phyloP scores from a whole-genome alignment of 2,329 filamentous ascomycete species.

The Westerdykella sp. region DNA sequence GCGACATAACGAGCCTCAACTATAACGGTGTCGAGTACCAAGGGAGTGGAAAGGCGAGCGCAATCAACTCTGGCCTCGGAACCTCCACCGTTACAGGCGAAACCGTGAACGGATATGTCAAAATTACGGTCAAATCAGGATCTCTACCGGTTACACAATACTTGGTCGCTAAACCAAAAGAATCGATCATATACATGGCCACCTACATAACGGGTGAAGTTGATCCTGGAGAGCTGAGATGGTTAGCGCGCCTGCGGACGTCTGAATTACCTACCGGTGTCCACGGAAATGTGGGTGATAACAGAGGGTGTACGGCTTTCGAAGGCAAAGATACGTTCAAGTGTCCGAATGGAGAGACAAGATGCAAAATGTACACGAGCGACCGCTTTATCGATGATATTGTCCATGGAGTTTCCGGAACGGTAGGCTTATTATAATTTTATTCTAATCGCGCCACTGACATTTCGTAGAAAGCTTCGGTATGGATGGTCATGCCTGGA shows the following conservation, averaged over 20 bases:
- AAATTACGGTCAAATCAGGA: constrained; percentile 17
- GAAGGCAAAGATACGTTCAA: constrained; percentile 22
- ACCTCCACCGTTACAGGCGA: constrained; percentile 19
- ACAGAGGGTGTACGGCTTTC: constrained; percentile 14
- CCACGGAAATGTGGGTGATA: constrained; percentile 17
- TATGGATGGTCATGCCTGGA: constrained; percentile 22
- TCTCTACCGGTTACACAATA: constrained; percentile 17
- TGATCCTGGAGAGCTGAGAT: constrained; percentile 19
- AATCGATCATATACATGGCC: constrained; percentile 18
- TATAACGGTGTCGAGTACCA: constrained; percentile 20
- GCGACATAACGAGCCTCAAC: constrained; percentile 17
- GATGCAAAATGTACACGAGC: constrained; percentile 20
- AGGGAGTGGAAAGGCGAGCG: constrained; percentile 14
- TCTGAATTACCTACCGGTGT: constrained; percentile 16
- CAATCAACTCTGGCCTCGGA: constrained; percentile 19
- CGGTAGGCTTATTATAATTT: constrained; percentile 5
- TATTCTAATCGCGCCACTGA: neutral
- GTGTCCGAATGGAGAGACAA: constrained; percentile 13
- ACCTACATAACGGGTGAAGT: constrained; percentile 18
- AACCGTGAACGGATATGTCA: constrained; percentile 16
- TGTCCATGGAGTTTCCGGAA: constrained; percentile 18
- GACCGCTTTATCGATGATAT: constrained; percentile 21
- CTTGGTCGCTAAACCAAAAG: constrained; percentile 17
- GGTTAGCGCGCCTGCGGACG: constrained; percentile 3
- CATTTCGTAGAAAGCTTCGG: constrained; percentile 9